phyloP scores from a whole-genome alignment of 129 eudicot species.

The Flaveria trinervia region DNA sequence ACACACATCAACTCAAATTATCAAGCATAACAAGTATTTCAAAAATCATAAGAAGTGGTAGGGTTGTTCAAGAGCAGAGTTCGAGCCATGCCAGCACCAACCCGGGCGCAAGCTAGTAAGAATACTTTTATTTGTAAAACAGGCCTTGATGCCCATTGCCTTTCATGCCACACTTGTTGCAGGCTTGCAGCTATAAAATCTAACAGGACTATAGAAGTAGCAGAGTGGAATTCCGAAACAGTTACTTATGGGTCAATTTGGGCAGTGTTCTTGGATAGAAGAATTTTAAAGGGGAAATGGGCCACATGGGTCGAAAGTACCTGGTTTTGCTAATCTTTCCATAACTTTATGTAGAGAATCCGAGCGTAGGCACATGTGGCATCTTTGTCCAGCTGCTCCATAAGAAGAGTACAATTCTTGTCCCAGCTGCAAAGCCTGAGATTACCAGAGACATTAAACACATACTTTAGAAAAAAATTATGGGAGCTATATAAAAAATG shows the following conservation, averaged over 20 bases:
- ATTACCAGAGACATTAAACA: conserved; percentile 7
- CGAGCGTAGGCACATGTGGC: conserved; percentile 85
- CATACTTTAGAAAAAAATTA: not conserved
- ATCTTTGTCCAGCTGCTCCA: conserved; percentile 63
- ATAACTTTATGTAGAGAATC: conserved; percentile 78
- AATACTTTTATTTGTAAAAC: not conserved
- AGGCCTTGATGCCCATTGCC: not conserved
- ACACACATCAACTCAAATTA: not conserved
- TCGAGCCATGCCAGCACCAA: not conserved
- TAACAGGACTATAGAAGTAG: not conserved
- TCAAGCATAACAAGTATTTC: not conserved
- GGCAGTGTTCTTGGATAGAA: not conserved
- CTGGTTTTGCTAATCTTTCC: conserved; percentile 85
- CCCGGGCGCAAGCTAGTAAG: too few relatives aligned
- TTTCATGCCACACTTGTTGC: not conserved
- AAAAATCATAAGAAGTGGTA: not conserved
- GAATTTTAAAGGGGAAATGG: not conserved
- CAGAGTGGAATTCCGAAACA: not conserved
- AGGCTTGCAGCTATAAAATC: not conserved
- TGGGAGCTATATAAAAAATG: not conserved
- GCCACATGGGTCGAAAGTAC: conserved; percentile 31
- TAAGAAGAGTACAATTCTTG: conserved; percentile 64
- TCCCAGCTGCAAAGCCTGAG: conserved; percentile 83
- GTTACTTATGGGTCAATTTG: not conserved
- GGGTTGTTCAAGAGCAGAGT: not conserved